These are phyloP conservation scores for Berberis vulgaris DNA, from an alignment of 164 flowering plant genomes.

Conservation along the genomic window DNA sequence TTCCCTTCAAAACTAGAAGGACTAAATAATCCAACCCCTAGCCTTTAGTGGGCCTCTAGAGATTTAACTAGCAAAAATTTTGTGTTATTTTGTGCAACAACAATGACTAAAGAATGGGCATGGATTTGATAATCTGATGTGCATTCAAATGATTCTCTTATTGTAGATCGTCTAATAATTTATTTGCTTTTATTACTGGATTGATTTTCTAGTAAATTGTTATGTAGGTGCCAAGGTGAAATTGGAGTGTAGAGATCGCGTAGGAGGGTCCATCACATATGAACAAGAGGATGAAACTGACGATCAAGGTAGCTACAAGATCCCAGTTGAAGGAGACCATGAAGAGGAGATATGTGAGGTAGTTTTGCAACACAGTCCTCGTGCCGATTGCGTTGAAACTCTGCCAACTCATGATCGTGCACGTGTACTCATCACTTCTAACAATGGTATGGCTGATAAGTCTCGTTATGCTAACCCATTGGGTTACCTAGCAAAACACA, in stretches of 20 bases:
- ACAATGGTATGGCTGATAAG: constrained; percentile 32
- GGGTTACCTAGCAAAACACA: constrained; percentile 33
- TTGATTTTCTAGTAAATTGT: not conserved
- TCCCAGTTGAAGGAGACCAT: constrained; percentile 36
- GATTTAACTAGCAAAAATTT: no score
- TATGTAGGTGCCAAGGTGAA: constrained; percentile 37
- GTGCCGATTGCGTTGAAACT: constrained; percentile 28
- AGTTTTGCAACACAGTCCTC: constrained; percentile 24
- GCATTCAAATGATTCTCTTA: no score
- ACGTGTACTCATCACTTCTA: constrained; percentile 32
- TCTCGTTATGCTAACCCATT: constrained; percentile 46
- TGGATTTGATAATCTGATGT: no score
- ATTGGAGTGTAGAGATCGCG: constrained; percentile 42
- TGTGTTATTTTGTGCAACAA: no score
- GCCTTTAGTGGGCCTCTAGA: no score
- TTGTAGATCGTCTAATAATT: no score
- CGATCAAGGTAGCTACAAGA: constrained; percentile 20
- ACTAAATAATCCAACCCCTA: no score
- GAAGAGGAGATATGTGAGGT: constrained; percentile 65
- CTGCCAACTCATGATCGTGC: constrained; percentile 15
- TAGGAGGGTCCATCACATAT: constrained; percentile 20
- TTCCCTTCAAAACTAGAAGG: no score
- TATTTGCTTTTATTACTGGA: no score
- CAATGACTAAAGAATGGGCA: no score
- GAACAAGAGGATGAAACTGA: constrained; percentile 31